Evolutionary conservation across 768 basidiomycete species (phyloP), one percentile per base, ranked within the genome.

Genomic region (Xerocomellus dryophilus): DNA sequence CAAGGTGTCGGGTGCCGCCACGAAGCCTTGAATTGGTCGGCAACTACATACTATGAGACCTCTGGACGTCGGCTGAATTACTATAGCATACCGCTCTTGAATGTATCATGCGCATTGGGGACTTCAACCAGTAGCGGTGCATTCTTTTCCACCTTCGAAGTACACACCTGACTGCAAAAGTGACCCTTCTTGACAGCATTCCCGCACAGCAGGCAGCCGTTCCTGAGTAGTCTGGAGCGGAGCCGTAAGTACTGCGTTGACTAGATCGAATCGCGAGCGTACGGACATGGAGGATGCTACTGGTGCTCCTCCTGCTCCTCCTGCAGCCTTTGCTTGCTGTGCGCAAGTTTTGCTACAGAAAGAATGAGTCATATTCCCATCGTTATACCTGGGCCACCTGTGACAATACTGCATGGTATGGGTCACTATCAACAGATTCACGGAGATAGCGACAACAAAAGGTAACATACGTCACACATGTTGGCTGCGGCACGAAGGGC

Each of bases 271-370:
- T 38, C 7, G 57, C 54, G 41, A 49, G 56, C 47, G 18, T 63
- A 70, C 69, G 56, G 64, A 70, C 69, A 71, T 70, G 60, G 69
- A 57, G 65, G 63, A 58, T 43, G 66, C 53, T 41, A 43, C 32
- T 25, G 53, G 42, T 15, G 65, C 56, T 51, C 61, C 59, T 53
- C 68, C 62, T 47, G 45, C 31, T 12, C 58, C 65, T 50, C 66
- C 68, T 38, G 61, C 50, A 40, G 67, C 68, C 59, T 63, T 69
- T 5, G 78, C 75, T 47, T 73, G 78, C 60, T 76, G 76, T 4
- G 83, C 83, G 60, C 85, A 86, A 10, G 81, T 76, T 61, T 82
- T 86, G 62, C 83, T 71, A 61, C 85, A 86, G 64, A 77, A 87
- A 14, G 81, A 77, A 67, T 86, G 84, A 2, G 76, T 79, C 47